These are phyloP conservation scores for Termitomyces sp. DNA, from an alignment of 768 basidiomycete genomes.

Conservation along the genomic window DNA sequence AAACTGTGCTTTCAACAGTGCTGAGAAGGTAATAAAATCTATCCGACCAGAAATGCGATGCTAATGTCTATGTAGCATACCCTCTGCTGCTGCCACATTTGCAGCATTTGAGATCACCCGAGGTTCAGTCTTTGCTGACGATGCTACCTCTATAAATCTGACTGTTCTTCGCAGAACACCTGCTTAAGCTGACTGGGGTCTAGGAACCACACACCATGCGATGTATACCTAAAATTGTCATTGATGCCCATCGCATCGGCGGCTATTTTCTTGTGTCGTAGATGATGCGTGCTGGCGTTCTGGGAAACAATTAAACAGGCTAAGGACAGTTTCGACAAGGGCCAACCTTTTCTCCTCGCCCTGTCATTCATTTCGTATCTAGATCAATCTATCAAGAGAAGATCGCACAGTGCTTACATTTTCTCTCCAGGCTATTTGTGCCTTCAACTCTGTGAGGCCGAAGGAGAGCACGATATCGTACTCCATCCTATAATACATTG, in stretches of 20 bases:
- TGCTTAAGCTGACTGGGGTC: constrained; percentile 32
- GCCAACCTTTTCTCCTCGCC: constrained; percentile 34
- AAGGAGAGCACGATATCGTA: constrained; percentile 48
- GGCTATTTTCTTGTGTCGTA: not conserved
- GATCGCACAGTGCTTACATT: not conserved
- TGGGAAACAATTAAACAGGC: not conserved
- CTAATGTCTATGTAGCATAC: constrained; percentile 55
- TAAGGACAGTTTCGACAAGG: not conserved
- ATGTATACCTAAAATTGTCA: not conserved
- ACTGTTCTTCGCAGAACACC: constrained; percentile 29
- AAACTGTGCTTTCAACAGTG: constrained; percentile 35
- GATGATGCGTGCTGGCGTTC: not conserved
- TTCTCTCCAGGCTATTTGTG: constrained; percentile 43
- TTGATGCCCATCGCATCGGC: no score
- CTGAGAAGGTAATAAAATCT: constrained; percentile 49
- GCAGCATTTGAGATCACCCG: constrained; percentile 84
- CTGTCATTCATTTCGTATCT: constrained; percentile 19
- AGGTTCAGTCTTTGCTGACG: constrained; percentile 37
- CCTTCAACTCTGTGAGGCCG: constrained; percentile 51
- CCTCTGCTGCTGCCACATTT: constrained; percentile 89
- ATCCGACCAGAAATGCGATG: not conserved
- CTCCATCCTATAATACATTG: constrained; percentile 28
- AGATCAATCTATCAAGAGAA: not conserved
- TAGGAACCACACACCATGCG: constrained; percentile 11
- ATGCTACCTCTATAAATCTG: not conserved